A percentile compares a stretch with the other conserved stretches of the same genome.
phyloP scores from a whole-genome alignment of 257 asterid genomes.

The Primulina huaijiensis region DNA sequence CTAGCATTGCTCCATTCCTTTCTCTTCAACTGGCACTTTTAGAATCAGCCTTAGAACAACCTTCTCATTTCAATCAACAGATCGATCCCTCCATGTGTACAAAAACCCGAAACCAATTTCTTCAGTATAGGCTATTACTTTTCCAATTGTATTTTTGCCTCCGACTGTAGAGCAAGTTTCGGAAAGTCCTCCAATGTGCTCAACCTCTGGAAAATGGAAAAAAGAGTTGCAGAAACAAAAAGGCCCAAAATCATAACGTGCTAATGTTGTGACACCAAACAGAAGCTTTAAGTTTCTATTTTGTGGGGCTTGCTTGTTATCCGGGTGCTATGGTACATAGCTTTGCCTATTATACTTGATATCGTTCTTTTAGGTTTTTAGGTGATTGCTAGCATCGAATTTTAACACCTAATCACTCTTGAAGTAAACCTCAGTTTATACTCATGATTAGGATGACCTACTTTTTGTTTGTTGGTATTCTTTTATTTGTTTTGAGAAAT shows the following conservation, averaged over 20 bases:
- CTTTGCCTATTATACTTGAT: neutral
- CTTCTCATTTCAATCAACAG: slow-evolving; percentile 13
- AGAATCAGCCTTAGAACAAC: slow-evolving; percentile 20
- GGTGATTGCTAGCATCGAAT: neutral
- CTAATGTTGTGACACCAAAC: slow-evolving; percentile 4
- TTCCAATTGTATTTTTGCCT: slow-evolving; percentile 44
- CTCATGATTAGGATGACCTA: neutral
- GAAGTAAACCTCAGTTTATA: neutral
- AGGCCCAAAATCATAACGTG: slow-evolving; percentile 8
- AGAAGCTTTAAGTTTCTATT: neutral
- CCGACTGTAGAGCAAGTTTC: slow-evolving; percentile 19
- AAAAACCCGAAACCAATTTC: slow-evolving; percentile 32
- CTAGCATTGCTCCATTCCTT: slow-evolving; percentile 8
- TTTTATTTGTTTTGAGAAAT: too few species aligned
- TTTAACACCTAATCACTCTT: neutral
- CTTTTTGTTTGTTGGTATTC: neutral
- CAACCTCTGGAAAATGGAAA: slow-evolving; percentile 22
- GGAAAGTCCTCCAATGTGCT: slow-evolving; percentile 15
- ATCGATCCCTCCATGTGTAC: slow-evolving; percentile 29
- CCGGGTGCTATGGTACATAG: neutral
- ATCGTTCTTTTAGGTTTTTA: neutral
- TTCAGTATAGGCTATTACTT: slow-evolving; percentile 11
- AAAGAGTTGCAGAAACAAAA: slow-evolving; percentile 34
- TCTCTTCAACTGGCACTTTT: slow-evolving; percentile 4
- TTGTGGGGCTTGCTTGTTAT: neutral